phyloP scores from a whole-genome alignment of 139 green algal species.

The Chlorella sp. region DNA sequence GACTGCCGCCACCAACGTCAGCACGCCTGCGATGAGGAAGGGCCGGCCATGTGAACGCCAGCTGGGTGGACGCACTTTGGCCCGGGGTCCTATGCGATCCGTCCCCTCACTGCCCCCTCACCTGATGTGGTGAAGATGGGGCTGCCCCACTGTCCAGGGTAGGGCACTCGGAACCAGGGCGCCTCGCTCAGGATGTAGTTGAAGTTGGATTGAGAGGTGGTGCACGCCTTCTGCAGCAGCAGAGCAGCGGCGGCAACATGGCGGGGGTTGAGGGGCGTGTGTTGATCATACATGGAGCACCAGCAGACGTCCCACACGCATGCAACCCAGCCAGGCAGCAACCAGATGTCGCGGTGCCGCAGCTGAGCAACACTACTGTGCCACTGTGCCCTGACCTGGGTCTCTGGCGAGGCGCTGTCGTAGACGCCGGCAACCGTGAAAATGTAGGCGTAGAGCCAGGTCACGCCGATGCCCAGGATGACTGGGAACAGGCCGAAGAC shows the following conservation, averaged over 20 bases:
- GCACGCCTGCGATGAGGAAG: conserved; percentile 36
- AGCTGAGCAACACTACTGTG: too few species aligned
- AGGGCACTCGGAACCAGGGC: conserved; percentile 69
- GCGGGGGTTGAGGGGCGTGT: not conserved
- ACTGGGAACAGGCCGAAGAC: conserved; percentile 67
- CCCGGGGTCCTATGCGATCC: too few species aligned
- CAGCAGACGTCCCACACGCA: conserved; percentile 20
- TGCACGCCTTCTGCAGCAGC: conserved; percentile 11
- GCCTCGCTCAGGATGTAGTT: conserved; percentile 38
- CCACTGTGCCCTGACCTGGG: not conserved
- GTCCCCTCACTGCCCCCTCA: too few species aligned
- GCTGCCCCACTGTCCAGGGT: conserved; percentile 65
- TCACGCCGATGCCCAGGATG: conserved; percentile 48
- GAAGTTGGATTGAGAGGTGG: conserved; percentile 24
- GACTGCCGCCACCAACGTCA: conserved; percentile 70
- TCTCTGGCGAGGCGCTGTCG: conserved; percentile 37
- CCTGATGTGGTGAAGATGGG: conserved; percentile 55
- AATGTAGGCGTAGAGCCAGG: conserved; percentile 51
- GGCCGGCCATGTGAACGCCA: too few species aligned
- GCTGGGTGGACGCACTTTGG: too few species aligned
- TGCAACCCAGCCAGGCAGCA: too few species aligned
- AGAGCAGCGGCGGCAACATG: not conserved
- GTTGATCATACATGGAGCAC: not conserved
- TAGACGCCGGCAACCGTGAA: conserved; percentile 62
- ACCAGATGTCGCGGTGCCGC: too few species aligned